Evolutionary conservation across 441 rosid genomes (phyloP).

Genomic region (Euphorbia celastroides): DNA sequence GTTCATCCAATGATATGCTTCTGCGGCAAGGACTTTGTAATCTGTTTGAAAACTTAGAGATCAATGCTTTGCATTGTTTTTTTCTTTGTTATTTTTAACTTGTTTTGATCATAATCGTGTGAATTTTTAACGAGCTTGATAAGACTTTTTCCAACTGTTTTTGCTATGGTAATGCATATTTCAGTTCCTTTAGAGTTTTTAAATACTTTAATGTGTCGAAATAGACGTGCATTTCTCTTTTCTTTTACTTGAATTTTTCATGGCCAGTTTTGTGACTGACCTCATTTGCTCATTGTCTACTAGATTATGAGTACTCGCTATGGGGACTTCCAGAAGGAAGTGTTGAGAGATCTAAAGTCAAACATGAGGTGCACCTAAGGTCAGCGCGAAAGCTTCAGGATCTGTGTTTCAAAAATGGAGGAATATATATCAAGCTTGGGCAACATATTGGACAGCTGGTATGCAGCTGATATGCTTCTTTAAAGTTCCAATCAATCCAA

Average conservation of each 20-base stretch:
- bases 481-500: background rate
- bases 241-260: background rate
- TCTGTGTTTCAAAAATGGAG: conserved; percentile 86
- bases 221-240: background rate
- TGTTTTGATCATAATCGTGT: background rate
- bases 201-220: background rate
- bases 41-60: background rate
- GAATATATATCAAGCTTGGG: conserved; percentile 90
- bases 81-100: background rate
- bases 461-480: conserved; percentile 20
- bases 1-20: background rate
- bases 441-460: conserved; percentile 92
- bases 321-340: conserved; percentile 80
- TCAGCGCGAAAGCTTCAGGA: conserved; percentile 90
- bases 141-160: background rate
- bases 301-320: conserved; percentile 84
- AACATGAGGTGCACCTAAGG: conserved; percentile 85
- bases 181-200: background rate
- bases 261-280: background rate
- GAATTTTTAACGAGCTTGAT: background rate
- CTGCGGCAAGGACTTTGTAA: background rate
- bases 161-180: background rate
- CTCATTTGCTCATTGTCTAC: conserved; percentile 10
- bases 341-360: conserved; percentile 50
- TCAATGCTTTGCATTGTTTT: background rate